phyloP scores from a whole-genome alignment of 2,329 filamentous ascomycete species.

The Ciborinia camelliae region DNA sequence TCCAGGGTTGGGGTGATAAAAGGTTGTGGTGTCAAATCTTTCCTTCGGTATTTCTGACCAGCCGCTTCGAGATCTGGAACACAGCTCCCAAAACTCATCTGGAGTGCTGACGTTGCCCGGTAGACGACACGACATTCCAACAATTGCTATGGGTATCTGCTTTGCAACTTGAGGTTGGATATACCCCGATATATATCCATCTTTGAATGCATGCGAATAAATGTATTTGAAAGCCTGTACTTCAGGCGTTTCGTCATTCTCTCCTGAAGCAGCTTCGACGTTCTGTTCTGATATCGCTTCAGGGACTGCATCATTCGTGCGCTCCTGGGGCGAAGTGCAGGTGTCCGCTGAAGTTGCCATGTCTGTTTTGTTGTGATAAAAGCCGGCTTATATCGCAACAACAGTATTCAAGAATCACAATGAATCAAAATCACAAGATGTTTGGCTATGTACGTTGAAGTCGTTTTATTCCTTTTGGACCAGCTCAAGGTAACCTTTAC shows the following conservation, averaged over 20 bases:
- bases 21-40: constrained; percentile 16
- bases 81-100: constrained; percentile 69
- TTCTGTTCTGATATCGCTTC: constrained; percentile 5
- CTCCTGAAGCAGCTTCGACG: background rate
- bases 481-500: background rate
- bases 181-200: constrained; percentile 18
- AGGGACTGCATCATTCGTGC: constrained; percentile 7
- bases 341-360: constrained; percentile 36
- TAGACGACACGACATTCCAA: constrained; percentile 52
- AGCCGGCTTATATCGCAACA: constrained; percentile 20
- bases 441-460: background rate
- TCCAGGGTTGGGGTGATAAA: constrained; percentile 18
- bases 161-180: constrained; percentile 16
- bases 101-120: constrained; percentile 46
- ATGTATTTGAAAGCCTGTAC: constrained; percentile 16
- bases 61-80: constrained; percentile 54
- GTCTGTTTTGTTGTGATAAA: constrained; percentile 8
- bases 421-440: background rate
- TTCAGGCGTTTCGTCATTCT: background rate
- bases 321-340: constrained; percentile 28
- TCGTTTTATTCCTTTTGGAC: background rate
- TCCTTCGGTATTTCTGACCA: constrained; percentile 21
- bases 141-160: constrained; percentile 44
- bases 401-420: background rate
- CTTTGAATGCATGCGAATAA: constrained; percentile 18